Evolutionary conservation across 2,329 filamentous ascomycete genomes (phyloP), one percentile per base, ranked within the genome.

Genomic region (Ophiostoma angusticollis): DNA sequence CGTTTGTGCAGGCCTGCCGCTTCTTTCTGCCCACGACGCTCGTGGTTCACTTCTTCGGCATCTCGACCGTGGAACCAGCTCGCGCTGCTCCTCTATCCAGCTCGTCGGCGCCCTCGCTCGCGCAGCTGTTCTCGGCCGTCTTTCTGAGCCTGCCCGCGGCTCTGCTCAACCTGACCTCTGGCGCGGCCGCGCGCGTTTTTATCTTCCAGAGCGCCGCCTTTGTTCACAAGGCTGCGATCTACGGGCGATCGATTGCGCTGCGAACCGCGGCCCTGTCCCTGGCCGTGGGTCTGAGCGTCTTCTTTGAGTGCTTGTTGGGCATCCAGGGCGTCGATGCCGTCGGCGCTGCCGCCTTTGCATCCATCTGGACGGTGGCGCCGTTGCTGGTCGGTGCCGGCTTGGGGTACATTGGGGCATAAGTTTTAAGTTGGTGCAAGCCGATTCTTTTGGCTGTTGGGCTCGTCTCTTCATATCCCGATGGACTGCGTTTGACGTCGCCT

Each of bases 271-370:
- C 74, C 6, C 61, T 78, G 34, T 63, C 72, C 42, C 51, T 72
- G 36, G 63, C 78, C 35, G 78, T 75, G 3, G 70, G 65, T 11
- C 53, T 67, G 32, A 69, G 70, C 52, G 74, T 74, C 0, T 75
- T 79, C 42, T 60, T 86, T 29, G 72, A 81, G 52, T 73, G 77
- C 18, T 71, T 68, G 33, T 65, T 76, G 39, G 80, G 76, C 0
- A 62, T 95, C 16, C 65, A 74, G 31, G 81, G 84, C 5, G 74
- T 84, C 9, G 80, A 87, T 50, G 46, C 72, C 4, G 50, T 64
- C 1, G 89, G 87, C 9, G 84, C 86, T 1, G 61, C 67, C 3
- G 73, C 70, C 0, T 96, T 86, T 67, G 77, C 82, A 2, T 64
- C 64, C 17, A 65, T 89, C 25, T 95, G 85, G 85, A 73, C 72